phyloP scores from a whole-genome alignment of 169 alveolate genomes.

The Plasmodium berghei region DNA sequence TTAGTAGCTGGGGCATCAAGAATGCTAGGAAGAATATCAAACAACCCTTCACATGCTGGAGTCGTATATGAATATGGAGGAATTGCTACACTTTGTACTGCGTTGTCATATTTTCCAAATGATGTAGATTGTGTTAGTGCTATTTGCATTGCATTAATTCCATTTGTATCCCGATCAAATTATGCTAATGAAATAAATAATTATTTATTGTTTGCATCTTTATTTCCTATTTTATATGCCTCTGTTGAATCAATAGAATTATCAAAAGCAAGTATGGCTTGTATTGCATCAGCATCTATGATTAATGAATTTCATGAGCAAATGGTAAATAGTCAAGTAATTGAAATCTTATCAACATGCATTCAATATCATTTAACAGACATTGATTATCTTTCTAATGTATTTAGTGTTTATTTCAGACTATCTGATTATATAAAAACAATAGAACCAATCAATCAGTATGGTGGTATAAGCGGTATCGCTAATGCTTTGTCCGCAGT shows the following conservation, averaged over 20 bases:
- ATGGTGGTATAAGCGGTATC: constrained; percentile 92
- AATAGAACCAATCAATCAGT: constrained; percentile 88
- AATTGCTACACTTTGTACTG: constrained; percentile 90
- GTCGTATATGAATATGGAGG: constrained; percentile 90
- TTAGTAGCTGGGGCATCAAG: constrained; percentile 91
- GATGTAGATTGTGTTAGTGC: constrained; percentile 88
- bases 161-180: constrained; percentile 84
- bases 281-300: constrained; percentile 89
- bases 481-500: constrained; percentile 87
- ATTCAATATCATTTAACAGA: constrained; percentile 91
- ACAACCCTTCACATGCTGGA: constrained; percentile 89
- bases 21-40: constrained; percentile 90
- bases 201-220: constrained; percentile 85
- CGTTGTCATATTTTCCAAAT: constrained; percentile 88
- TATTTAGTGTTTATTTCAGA: constrained; percentile 88
- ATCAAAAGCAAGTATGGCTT: constrained; percentile 83
- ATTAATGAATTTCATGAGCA: constrained; percentile 89
- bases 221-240: constrained; percentile 89
- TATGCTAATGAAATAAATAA: constrained; percentile 81
- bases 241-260: constrained; percentile 86
- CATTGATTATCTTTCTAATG: constrained; percentile 86
- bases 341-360: constrained; percentile 92
- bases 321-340: constrained; percentile 89
- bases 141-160: constrained; percentile 89
- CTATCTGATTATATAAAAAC: constrained; percentile 87